These are phyloP conservation scores for Epichloe sibirici DNA, from an alignment of 2,329 filamentous ascomycete genomes.

Conservation along the genomic window DNA sequence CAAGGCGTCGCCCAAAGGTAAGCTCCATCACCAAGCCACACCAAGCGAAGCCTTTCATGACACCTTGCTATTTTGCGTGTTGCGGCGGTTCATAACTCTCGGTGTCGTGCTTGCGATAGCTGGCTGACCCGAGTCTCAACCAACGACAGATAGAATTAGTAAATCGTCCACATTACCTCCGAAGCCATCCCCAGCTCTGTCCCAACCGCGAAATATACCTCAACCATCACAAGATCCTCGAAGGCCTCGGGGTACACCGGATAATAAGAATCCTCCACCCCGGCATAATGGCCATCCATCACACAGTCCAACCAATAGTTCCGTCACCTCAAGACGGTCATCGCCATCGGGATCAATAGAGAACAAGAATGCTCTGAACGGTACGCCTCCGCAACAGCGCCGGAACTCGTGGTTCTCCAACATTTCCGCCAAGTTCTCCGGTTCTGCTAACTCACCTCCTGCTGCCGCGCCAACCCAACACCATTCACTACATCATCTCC, in stretches of 20 bases:
- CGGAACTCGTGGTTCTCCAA: slow-evolving; percentile 88
- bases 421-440: slow-evolving; percentile 84
- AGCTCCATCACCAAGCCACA: background rate
- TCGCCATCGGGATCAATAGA: slow-evolving; percentile 26
- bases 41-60: background rate
- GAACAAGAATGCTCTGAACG: slow-evolving; percentile 15
- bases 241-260: slow-evolving; percentile 16
- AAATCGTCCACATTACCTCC: slow-evolving; percentile 17
- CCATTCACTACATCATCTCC: slow-evolving; percentile 6
- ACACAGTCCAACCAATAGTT: slow-evolving; percentile 13
- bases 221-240: slow-evolving; percentile 14
- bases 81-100: background rate
- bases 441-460: slow-evolving; percentile 29
- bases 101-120: background rate
- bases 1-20: slow-evolving; percentile 73
- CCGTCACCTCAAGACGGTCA: slow-evolving; percentile 13
- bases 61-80: background rate
- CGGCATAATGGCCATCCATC: slow-evolving; percentile 11
- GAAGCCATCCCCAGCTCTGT: slow-evolving; percentile 13
- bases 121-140: background rate
- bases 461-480: slow-evolving; percentile 15
- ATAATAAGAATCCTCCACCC: slow-evolving; percentile 10
- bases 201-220: slow-evolving; percentile 22
- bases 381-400: slow-evolving; percentile 33
- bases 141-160: slow-evolving; percentile 18